Conservation (phyloP, 2,329 filamentous ascomycete species). For the Metarhizium anisopliae region DNA sequence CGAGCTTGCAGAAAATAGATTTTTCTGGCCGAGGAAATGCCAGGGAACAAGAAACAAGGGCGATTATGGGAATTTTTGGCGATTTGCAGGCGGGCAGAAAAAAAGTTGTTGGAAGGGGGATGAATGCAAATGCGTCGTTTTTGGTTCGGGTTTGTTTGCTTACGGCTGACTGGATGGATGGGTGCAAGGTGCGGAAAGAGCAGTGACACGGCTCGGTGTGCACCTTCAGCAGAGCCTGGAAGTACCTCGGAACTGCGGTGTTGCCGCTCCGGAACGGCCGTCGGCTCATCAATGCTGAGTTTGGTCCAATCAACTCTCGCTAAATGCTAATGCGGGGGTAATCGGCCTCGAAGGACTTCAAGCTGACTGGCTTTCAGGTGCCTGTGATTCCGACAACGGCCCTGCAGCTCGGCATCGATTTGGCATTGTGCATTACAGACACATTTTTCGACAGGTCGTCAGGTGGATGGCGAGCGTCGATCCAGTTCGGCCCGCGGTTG, state of each 20-base stretch:
- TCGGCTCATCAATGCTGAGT: neutral
- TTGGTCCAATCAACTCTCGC: conserved; percentile 16
- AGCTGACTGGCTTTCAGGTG: neutral
- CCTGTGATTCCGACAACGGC: neutral
- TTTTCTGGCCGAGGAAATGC: neutral
- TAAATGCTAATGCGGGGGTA: conserved; percentile 17
- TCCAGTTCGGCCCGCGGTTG: too few species aligned
- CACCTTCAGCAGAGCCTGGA: neutral
- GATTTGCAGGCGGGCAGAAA: too few species aligned
- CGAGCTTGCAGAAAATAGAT: neutral
- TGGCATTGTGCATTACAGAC: neutral
- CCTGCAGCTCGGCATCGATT: neutral
- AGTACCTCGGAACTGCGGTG: neutral
- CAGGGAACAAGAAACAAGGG: neutral
- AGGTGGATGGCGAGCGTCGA: too few species aligned
- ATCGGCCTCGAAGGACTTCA: neutral
- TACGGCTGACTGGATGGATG: neutral
- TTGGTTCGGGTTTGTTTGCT: neutral
- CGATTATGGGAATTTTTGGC: neutral
- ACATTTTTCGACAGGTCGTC: too few species aligned
- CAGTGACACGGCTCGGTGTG: neutral
- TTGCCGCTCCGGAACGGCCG: conserved; percentile 2
- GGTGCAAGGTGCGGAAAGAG: neutral
- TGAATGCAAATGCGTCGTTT: neutral
- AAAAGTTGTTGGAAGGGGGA: neutral